Evolutionary conservation across 768 basidiomycete genomes (phyloP).

Genomic region (Glaciozyma antarctica): DNA sequence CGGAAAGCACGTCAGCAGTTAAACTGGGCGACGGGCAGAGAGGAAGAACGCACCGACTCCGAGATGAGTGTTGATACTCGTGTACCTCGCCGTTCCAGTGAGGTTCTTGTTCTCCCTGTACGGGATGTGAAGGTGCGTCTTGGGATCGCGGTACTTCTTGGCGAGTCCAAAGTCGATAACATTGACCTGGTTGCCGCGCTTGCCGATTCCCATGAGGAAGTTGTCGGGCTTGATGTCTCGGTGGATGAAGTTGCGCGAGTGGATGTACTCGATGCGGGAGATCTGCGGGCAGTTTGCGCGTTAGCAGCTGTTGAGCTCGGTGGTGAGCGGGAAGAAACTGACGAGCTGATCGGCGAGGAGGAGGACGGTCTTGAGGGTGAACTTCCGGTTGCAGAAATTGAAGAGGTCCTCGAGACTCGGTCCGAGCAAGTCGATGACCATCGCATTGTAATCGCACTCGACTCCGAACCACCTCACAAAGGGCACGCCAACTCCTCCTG

Average conservation of each 20-base stretch:
- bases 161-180: constrained; percentile 94
- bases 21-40: not conserved
- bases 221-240: constrained; percentile 98
- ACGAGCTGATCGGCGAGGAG: constrained; percentile 91
- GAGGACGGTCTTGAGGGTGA: constrained; percentile 87
- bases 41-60: constrained; percentile 51
- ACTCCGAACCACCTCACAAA: constrained; percentile 74
- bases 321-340: constrained; percentile 37
- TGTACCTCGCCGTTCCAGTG: constrained; percentile 97
- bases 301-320: no score
- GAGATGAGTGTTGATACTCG: constrained; percentile 96
- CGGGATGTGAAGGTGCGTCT: constrained; percentile 98
- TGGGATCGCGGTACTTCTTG: constrained; percentile 99
- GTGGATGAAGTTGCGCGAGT: constrained; percentile 87
- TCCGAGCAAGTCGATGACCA: constrained; percentile 94
- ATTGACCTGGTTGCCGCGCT: constrained; percentile 98
- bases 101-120: constrained; percentile 99
- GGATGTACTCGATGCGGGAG: constrained; percentile 91
- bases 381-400: constrained; percentile 64
- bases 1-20: not conserved
- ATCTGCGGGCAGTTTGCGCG: constrained; percentile 48
- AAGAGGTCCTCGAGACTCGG: constrained; percentile 50
- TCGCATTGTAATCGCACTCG: constrained; percentile 98
- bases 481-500: constrained; percentile 96
- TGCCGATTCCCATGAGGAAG: constrained; percentile 97